These are phyloP conservation scores for Termitomyces sp. DNA, from an alignment of 768 basidiomycete genomes.

Conservation along the genomic window DNA sequence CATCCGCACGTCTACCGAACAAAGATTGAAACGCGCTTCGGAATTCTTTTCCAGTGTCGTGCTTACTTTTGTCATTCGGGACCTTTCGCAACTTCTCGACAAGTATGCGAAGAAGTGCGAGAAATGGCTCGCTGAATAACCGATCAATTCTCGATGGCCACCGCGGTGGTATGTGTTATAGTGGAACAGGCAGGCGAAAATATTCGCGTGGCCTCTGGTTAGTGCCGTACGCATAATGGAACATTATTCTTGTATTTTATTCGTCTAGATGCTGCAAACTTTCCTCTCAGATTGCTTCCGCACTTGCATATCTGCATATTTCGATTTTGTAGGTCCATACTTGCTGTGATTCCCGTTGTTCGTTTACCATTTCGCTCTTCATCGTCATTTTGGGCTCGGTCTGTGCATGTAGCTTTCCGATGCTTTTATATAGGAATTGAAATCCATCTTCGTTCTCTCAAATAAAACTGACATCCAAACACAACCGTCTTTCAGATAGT, in stretches of 20 bases:
- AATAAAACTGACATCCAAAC: not conserved
- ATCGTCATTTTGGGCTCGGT: conserved; percentile 10
- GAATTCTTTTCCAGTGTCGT: conserved; percentile 91
- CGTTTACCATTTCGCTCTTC: conserved; percentile 4
- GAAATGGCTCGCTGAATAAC: conserved; percentile 84
- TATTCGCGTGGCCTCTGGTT: conserved; percentile 3
- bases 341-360: conserved; percentile 5
- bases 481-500: not conserved
- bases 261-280: conserved; percentile 7
- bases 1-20: conserved; percentile 60
- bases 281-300: conserved; percentile 7
- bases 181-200: conserved; percentile 1
- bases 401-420: conserved; percentile 7
- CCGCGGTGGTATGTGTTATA: not conserved
- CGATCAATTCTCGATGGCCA: not conserved
- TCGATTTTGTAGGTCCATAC: conserved; percentile 8
- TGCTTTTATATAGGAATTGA: conserved; percentile 10
- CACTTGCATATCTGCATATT: conserved; percentile 9
- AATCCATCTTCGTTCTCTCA: not conserved
- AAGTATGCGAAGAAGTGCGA: conserved; percentile 94
- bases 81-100: conserved; percentile 82
- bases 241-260: conserved; percentile 16
- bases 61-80: conserved; percentile 85
- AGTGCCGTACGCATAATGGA: conserved; percentile 5
- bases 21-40: conserved; percentile 76